Base-by-base conservation (phyloP, 257 asterid species). In the Orobanche coerulescens region DNA sequence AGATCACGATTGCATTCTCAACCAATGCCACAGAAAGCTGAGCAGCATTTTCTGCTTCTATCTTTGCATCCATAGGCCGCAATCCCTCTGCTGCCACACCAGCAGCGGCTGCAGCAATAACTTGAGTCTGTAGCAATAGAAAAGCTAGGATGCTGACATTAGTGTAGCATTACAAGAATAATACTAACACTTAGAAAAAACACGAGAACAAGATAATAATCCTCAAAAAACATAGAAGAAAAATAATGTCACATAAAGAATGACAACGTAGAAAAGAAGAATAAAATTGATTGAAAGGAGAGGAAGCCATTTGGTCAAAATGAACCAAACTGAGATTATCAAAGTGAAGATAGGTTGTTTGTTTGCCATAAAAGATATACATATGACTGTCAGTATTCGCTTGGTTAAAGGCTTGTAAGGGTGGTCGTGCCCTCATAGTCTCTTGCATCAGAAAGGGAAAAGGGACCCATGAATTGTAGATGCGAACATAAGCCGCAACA, bases 101-200 rank as follows among this genome's bases (percentile, higher is more conserved):
- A 88, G 98, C 98, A 64, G 98, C 94, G n/a, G 98, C 96, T 28
- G 95, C 83, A 72, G 98, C 98, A 84, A 92, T 92, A 65, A 89
- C 90, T 81, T 92, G 97, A 76, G 94, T 92, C 98, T 92, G 95
- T 65, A 62, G 76, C 61, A 76, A 66, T 55, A 78, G 51, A 84
- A 79, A 79, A 66, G 61, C 69, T 49, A 76, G 58, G 73, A 80
- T 56, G 69, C 63, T 76, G 75, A 74, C 48, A 64, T 58, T 64
- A 61, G 67, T 65, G 75, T 62, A 71, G 58, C 71, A 64, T 65
- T 64, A 50, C 61, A 65, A 67, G 37, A 64, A 64, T 25, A 60
- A 62, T 14, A 60, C 14, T 15, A 62, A 48, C 63, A 16, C 36
- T 34, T 42, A n/a, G 14, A 73, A 48, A 26, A 36, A 25, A 65